A percentile compares a stretch with the other conserved stretches of the same genome.
Conservation (phyloP, 2,329 filamentous ascomycete genomes). For the Ophiocordyceps unilateralis region DNA sequence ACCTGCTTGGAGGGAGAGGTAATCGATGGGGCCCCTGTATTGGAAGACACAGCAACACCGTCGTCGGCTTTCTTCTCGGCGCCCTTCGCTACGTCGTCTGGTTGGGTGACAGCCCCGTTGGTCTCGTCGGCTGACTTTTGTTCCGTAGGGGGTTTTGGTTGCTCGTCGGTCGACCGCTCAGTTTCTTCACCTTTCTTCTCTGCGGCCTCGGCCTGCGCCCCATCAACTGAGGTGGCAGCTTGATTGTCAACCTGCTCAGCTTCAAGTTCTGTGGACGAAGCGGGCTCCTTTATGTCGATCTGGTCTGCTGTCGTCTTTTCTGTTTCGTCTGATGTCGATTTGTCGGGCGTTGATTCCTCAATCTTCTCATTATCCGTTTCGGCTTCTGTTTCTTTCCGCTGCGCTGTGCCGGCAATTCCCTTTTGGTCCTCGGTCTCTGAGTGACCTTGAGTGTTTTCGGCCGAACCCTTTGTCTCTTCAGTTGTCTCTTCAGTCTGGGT, state of each 20-base stretch:
- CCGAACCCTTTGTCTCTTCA: neutral
- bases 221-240: neutral
- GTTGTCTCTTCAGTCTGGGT: neutral
- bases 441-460: neutral
- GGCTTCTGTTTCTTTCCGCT: neutral
- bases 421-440: neutral
- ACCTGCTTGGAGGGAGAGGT: constrained; percentile 1
- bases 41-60: neutral
- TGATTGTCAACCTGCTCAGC: neutral
- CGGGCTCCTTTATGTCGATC: neutral
- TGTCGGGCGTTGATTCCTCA: neutral
- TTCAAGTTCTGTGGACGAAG: neutral
- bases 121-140: neutral
- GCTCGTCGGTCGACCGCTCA: too few relatives aligned
- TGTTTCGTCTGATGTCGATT: neutral
- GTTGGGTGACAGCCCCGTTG: neutral
- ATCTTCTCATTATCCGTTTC: neutral
- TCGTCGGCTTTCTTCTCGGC: neutral
- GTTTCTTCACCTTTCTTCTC: neutral
- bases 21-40: neutral
- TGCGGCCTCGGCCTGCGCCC: neutral
- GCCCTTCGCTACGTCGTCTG: neutral
- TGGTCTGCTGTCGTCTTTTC: neutral
- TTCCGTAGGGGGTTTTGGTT: neutral
- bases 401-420: neutral